Percentiles rank a stretch among this genome's conserved stretches.
Evolutionary conservation across 2,329 filamentous ascomycete species (phyloP).

Genomic region (Cladosporium velox): DNA sequence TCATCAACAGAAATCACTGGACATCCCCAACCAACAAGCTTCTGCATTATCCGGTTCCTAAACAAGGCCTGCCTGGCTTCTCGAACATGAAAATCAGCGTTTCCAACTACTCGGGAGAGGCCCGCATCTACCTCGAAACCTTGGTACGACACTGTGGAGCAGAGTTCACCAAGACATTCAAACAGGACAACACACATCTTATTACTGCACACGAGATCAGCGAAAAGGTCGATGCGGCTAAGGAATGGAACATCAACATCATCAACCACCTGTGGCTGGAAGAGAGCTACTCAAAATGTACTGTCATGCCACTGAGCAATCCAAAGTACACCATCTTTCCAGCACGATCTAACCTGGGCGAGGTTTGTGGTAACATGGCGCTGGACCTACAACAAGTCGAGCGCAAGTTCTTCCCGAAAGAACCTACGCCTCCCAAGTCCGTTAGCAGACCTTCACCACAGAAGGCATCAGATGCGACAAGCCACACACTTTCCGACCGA

Average conservation of each 20-base stretch:
- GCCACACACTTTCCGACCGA: slow-evolving; percentile 13
- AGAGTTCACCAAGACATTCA: slow-evolving; percentile 92
- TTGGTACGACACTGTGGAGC: slow-evolving; percentile 81
- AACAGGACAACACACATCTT: slow-evolving; percentile 91
- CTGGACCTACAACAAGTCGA: slow-evolving; percentile 74
- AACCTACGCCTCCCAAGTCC: slow-evolving; percentile 26
- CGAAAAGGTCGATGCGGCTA: slow-evolving; percentile 89
- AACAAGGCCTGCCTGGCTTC: slow-evolving; percentile 77
- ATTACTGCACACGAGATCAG: slow-evolving; percentile 86
- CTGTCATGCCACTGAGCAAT: slow-evolving; percentile 70
- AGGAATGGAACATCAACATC: slow-evolving; percentile 87
- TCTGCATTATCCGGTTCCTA: slow-evolving; percentile 85
- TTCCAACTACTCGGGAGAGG: slow-evolving; percentile 95
- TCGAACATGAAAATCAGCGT: slow-evolving; percentile 76
- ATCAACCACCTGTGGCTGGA: slow-evolving; percentile 97
- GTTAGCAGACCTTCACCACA: slow-evolving; percentile 30
- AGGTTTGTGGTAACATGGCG: slow-evolving; percentile 86
- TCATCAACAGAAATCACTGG: slow-evolving; percentile 88
- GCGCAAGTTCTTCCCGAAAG: slow-evolving; percentile 60
- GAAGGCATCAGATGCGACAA: slow-evolving; percentile 22
- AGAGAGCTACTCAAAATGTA: slow-evolving; percentile 91
- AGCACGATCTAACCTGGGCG: slow-evolving; percentile 82
- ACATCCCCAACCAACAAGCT: slow-evolving; percentile 79
- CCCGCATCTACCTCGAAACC: slow-evolving; percentile 89
- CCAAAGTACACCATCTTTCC: slow-evolving; percentile 85